Conservation (phyloP, 176 grass and related monocot genomes). For the Juncus effusus region DNA sequence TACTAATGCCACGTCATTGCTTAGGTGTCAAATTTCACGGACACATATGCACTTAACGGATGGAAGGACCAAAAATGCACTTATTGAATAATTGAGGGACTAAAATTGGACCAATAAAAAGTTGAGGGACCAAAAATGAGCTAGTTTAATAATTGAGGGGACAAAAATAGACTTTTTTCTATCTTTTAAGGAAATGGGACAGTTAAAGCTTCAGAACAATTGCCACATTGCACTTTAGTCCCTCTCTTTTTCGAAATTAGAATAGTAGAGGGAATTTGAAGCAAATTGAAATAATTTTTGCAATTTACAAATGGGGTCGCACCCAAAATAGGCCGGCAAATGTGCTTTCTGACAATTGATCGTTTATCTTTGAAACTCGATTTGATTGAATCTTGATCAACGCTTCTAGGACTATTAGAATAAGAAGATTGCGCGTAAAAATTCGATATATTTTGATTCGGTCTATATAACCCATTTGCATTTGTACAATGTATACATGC, state of each 20-base stretch:
- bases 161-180: too few species aligned
- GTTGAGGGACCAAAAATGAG: too few species aligned
- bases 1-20: too few species aligned
- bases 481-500: constrained; percentile 25
- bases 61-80: too few species aligned
- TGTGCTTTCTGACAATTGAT: constrained; percentile 43
- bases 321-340: constrained; percentile 64
- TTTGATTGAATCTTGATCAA: constrained; percentile 42
- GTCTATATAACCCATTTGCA: constrained; percentile 9
- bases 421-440: constrained; percentile 52
- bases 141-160: too few species aligned
- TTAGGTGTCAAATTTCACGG: too few species aligned
- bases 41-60: too few species aligned
- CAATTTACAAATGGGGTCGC: constrained; percentile 75
- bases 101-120: too few species aligned
- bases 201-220: constrained; percentile 58
- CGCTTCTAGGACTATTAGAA: constrained; percentile 34
- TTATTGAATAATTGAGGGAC: too few species aligned
- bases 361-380: constrained; percentile 44
- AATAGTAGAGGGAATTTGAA: constrained; percentile 77
- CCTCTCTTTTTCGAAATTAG: constrained; percentile 52
- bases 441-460: constrained; percentile 32
- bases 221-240: constrained; percentile 62
- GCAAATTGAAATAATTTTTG: constrained; percentile 56
- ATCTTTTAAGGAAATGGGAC: constrained; percentile 58